These are phyloP conservation scores for Diaporthe citriasiana DNA, from an alignment of 2,329 filamentous ascomycete species.

Conservation along the genomic window DNA sequence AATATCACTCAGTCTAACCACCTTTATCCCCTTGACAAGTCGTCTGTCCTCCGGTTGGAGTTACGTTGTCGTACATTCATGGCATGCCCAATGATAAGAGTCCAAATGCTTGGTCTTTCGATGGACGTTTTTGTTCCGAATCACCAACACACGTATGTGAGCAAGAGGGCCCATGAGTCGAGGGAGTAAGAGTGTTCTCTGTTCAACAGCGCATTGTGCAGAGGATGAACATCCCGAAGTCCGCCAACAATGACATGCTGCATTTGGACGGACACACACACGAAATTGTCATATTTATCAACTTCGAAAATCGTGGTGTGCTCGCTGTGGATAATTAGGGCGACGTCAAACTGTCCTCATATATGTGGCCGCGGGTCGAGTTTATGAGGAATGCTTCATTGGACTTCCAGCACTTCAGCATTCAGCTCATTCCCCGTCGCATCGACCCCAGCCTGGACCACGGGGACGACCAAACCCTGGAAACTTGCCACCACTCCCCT, in stretches of 20 bases:
- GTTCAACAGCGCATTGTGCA: too few relatives aligned
- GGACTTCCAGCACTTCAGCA: neutral
- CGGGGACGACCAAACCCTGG: neutral
- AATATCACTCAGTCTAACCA: too few relatives aligned
- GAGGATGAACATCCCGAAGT: neutral
- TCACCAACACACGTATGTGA: constrained; percentile 45
- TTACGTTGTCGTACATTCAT: too few relatives aligned
- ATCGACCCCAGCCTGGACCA: neutral
- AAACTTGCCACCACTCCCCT: constrained; percentile 1
- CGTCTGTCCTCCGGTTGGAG: neutral
- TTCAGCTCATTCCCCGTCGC: neutral
- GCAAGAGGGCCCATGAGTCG: neutral
- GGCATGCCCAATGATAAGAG: neutral
- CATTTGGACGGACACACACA: neutral
- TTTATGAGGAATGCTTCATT: neutral
- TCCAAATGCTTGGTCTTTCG: neutral
- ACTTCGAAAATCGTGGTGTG: neutral
- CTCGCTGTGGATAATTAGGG: neutral
- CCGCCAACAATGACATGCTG: neutral
- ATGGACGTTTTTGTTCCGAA: constrained; percentile 42
- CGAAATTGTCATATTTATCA: too few relatives aligned
- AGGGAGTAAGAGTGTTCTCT: neutral
- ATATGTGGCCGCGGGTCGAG: neutral
- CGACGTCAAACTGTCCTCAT: neutral
- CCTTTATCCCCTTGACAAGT: fast-evolving